Evolutionary conservation across 371 early-diverging fungal genomes (phyloP), one percentile per base, ranked within the genome.

Genomic region (Mortierella sp.): DNA sequence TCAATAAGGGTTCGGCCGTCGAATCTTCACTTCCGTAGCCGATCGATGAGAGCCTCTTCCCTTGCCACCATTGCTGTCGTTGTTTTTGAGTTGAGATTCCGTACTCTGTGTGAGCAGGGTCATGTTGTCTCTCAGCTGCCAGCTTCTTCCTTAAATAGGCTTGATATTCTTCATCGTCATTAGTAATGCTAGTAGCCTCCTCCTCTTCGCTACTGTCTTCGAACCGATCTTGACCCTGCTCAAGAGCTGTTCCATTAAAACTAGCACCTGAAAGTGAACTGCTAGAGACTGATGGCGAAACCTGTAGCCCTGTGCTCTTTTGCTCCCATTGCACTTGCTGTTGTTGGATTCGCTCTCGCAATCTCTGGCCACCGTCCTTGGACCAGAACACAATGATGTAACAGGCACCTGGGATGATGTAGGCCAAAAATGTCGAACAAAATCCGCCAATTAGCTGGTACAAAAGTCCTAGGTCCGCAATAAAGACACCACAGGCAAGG

Each of bases 361-460:
- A 23, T 1, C 53, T 19, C 21, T 19, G 16, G 3, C 53, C 11
- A 12, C 26, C 53, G 3, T 53, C 21, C 53, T 19, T 23, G 21
- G 60, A 61, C 74, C 67, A 77, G 58, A 84, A 84, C 57, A 66
- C 72, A 45, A 81, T 64, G 1, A 87, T 71, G 68, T 86, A 89
- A 21, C 85, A 81, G 23, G 73, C 45, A 4, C 84, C 85, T 1
- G 90, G 90, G n/a, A 88, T 66, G 51, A 88, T 86, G 52, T 88
- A 89, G 4, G 90, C 88, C 37, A 89, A 63, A 61, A 75, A 86
- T 0, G 88, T 84, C 0, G 85, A 83, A 9, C 87, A 85, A 48
- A 89, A 73, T 1, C 88, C 88, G 66, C 90, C 90, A 45, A 88
- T 83, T 23, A 87, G 57, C 14, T 87, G 83, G 68, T 87, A 88